Evolutionary conservation across 352 stramenopile species (phyloP), one percentile per base, ranked within the genome.

Genomic region (Salisapilia sapeloensis): DNA sequence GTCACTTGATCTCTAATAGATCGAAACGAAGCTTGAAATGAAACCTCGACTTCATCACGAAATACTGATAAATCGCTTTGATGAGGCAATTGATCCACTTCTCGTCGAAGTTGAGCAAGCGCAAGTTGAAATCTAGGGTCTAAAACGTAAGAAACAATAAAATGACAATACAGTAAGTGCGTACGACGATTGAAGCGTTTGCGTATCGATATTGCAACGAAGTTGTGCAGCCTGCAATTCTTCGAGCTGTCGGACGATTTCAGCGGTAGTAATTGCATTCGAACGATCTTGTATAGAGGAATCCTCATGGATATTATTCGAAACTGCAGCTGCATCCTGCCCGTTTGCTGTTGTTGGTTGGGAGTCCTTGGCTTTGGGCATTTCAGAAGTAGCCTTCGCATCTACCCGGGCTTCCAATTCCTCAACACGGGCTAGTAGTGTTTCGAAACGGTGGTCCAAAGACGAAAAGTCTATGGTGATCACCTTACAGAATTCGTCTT

Each of bases 191-290:
- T 58, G 40, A 1, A 47, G 40, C 18, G 70, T 24, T 16, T 81
- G 61, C n/a, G 75, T 60, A 24, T 69, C 40, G 25, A 80, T 70
- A 34, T 75, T 59, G n/a, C 72, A 46, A 0, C 64, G 56, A 15
- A 80, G 42, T 16, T 77, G 61, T 8, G 51, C 38, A 4, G 65
- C 61, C 20, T 60, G 59, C 7, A 81, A 44, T 22, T 55, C 25
- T 44, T 11, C 13, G 17, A 46, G 19, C 35, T 37, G 15, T 14
- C 3, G 19, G 6, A 10, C 8, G 15, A 6, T 6, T 22, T 16
- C 11, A 10, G 25, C 11, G 8, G 15, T 11, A 4, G 27, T 15
- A 12, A 25, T 16, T 30, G 11, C 18, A 29, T 4, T 21, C n/a
- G 17, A 10, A 17, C 18, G 16, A 32, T 30, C 6, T 46, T 32